Evolutionary conservation across 176 grass and related monocot genomes (phyloP).

Genomic region (Oryza longistaminata): DNA sequence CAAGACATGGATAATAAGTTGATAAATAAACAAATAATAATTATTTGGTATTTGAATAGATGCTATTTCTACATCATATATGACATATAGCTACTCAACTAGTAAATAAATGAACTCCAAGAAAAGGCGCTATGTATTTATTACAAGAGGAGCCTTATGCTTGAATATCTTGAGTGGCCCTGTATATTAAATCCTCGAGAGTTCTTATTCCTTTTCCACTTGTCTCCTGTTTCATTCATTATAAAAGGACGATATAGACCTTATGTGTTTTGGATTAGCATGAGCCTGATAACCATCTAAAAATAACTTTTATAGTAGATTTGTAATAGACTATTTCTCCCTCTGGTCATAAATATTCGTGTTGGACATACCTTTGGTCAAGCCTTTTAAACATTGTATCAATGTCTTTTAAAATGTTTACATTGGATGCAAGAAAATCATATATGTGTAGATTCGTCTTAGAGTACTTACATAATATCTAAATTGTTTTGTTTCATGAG

Average conservation of each 20-base stretch:
- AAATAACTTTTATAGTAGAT: background rate
- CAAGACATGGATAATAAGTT: background rate
- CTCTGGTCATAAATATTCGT: background rate
- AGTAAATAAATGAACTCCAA: background rate
- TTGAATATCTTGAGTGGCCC: background rate
- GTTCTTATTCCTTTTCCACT: background rate
- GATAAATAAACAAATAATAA: background rate
- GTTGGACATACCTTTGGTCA: background rate
- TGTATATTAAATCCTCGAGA: background rate
- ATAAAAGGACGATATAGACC: background rate
- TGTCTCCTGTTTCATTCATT: background rate
- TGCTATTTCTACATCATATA: background rate
- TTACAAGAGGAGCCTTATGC: background rate
- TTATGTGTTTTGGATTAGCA: background rate
- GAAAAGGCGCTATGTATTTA: background rate
- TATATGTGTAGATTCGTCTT: background rate
- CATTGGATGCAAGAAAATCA: background rate
- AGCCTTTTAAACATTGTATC: background rate
- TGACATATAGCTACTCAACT: background rate
- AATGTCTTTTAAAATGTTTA: background rate
- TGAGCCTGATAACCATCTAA: background rate
- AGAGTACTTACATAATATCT: background rate
- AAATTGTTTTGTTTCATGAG: background rate
- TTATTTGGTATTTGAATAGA: slow-evolving; percentile 7
- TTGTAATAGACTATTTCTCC: background rate